phyloP scores from a whole-genome alignment of 371 early-diverging fungal species.

The Mucor piriformis region DNA sequence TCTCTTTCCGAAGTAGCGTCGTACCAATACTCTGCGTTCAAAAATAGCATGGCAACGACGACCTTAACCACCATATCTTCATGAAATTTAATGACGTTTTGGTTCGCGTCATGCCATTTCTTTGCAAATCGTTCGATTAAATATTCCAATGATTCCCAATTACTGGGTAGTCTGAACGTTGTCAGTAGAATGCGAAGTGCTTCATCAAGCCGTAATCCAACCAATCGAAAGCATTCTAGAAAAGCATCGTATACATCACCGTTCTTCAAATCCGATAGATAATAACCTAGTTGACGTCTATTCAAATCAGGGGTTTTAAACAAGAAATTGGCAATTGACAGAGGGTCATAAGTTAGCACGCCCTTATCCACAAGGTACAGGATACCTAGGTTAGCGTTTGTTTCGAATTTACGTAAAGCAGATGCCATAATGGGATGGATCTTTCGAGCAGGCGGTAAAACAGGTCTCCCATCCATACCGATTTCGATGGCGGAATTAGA shows the following conservation, averaged over 20 bases:
- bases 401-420: constrained; percentile 71
- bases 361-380: constrained; percentile 73
- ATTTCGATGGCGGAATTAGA: constrained; percentile 12
- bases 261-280: constrained; percentile 54
- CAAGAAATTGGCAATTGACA: constrained; percentile 81
- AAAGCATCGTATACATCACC: constrained; percentile 73
- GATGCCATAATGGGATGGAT: constrained; percentile 65
- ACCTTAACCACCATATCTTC: constrained; percentile 74
- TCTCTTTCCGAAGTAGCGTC: constrained; percentile 54
- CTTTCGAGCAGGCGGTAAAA: constrained; percentile 45
- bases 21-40: constrained; percentile 89
- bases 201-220: constrained; percentile 76
- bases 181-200: constrained; percentile 77
- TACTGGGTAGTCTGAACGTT: constrained; percentile 77
- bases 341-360: constrained; percentile 67
- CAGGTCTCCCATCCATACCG: constrained; percentile 21
- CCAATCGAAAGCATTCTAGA: constrained; percentile 75
- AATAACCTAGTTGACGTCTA: constrained; percentile 75
- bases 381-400: constrained; percentile 71
- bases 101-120: constrained; percentile 74
- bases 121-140: constrained; percentile 79
- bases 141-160: constrained; percentile 74
- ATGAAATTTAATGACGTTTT: constrained; percentile 61
- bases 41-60: constrained; percentile 80
- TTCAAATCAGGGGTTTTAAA: constrained; percentile 81